These are phyloP conservation scores for Picochlorum sp. DNA, from an alignment of 139 green algal species.

Conservation along the genomic window DNA sequence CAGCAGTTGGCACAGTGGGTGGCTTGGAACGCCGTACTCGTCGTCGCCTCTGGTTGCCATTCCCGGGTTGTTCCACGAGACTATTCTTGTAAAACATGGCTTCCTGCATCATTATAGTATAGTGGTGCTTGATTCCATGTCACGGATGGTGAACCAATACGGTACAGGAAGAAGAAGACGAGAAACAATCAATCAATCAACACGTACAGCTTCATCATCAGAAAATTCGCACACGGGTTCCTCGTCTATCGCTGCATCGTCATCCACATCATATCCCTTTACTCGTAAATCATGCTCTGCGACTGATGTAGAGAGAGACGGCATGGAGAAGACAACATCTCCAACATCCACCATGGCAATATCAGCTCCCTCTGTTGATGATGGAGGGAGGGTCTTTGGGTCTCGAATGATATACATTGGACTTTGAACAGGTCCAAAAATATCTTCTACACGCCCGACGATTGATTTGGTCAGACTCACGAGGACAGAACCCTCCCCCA, in stretches of 20 bases:
- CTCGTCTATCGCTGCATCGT: background rate
- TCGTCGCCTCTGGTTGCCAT: too few relatives aligned
- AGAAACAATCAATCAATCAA: background rate
- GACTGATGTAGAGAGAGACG: background rate
- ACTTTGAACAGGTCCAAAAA: conserved; percentile 36
- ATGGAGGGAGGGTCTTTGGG: background rate
- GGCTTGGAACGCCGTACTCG: too few relatives aligned
- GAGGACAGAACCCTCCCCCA: conserved; percentile 37
- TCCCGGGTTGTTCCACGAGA: too few relatives aligned
- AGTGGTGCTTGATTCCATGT: too few relatives aligned
- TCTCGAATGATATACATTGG: conserved; percentile 39
- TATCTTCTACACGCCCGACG: conserved; percentile 40
- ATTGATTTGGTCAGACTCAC: conserved; percentile 15
- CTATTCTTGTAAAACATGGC: too few relatives aligned
- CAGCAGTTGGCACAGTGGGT: too few relatives aligned
- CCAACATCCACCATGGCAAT: background rate
- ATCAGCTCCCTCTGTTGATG: background rate
- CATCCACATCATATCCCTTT: conserved; percentile 12
- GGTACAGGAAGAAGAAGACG: background rate
- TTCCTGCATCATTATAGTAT: too few relatives aligned
- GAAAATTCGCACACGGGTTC: conserved; percentile 8
- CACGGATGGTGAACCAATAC: too few relatives aligned
- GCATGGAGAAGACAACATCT: conserved; percentile 5
- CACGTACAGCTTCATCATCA: conserved; percentile 14
- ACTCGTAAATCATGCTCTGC: conserved; percentile 4